Evolutionary conservation across 495 filamentous ascomycete species (phyloP), one percentile per base, ranked within the genome.

Genomic region (Eremomyces bilateralis): DNA sequence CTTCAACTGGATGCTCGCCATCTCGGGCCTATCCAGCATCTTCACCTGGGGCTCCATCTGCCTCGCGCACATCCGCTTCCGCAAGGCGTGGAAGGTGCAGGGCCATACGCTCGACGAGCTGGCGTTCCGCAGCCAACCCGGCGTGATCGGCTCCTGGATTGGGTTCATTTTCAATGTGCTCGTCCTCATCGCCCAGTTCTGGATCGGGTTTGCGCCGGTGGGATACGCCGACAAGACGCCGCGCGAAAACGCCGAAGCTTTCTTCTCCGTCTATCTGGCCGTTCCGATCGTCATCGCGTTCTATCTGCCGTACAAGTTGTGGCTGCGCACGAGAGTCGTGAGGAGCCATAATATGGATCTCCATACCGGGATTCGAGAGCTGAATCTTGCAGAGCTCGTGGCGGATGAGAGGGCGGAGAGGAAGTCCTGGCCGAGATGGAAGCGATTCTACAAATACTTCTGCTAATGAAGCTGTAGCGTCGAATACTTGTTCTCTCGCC

Each of bases 31-130:
- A 8, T 83, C 77, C 0, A 78, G 76, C 15, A 75, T 94, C 56
- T 80, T 94, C 59, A 93, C 85, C 22, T 94, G 85, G 85, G 75
- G 72, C 33, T 82, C 76, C 27, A 80, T 94, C 51, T 92, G 81
- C 47, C 57, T 88, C 0, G 63, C 69, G 0, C 85, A 95, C 53
- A 90, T 95, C 54, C 80, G 84, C 20, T 95, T 95, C 65, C 82
- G 85, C 22, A 55, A 58, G 1, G 83, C 69, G 6, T 92, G 80
- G 82, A 57, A 55, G 12, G 34, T 61, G 1, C 69, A 80, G 37
- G 77, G 77, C 33, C 72, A 79, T 51, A 59, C 53, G 6, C 55
- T 85, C 11, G 56, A 75, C 22, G 79, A 93, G 39, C 56, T 97
- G 11, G 71, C 81, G 1, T 97, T 83, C 63, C 57, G 48, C 8